Conservation (phyloP, 2,329 filamentous ascomycete genomes). For the Colletotrichum melonis region DNA sequence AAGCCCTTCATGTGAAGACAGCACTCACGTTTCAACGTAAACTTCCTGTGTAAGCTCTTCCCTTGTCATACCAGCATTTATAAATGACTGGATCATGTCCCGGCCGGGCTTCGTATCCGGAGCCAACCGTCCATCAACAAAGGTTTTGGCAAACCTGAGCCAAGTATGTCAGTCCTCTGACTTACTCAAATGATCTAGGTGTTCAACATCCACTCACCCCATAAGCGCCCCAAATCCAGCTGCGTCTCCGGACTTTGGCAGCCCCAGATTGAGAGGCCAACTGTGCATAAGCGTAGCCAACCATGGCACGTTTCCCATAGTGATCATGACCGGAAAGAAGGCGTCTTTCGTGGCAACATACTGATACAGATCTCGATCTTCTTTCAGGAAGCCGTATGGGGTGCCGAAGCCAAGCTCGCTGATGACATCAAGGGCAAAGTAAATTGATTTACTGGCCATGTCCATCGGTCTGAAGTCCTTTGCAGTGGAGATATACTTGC, state of each 20-base stretch:
- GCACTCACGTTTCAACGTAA: conserved; percentile 34
- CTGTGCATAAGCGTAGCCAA: conserved; percentile 40
- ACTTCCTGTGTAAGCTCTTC: conserved; percentile 44
- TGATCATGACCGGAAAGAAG: conserved; percentile 34
- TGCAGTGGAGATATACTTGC: conserved; percentile 32
- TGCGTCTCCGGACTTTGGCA: conserved; percentile 42
- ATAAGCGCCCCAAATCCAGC: conserved; percentile 48
- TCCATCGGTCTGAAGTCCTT: conserved; percentile 31
- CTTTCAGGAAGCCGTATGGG: conserved; percentile 42
- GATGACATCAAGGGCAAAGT: conserved; percentile 41
- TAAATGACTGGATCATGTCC: conserved; percentile 47
- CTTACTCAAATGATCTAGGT: too few species aligned
- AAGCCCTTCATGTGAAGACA: background rate
- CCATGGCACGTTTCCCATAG: conserved; percentile 40
- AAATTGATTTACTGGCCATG: conserved; percentile 30
- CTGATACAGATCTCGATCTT: conserved; percentile 40
- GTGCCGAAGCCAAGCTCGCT: conserved; percentile 42
- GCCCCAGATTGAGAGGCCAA: conserved; percentile 33
- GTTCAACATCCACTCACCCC: conserved; percentile 33
- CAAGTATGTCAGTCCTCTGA: background rate
- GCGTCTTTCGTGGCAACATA: conserved; percentile 37
- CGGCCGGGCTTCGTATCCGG: conserved; percentile 41
- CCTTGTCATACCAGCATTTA: conserved; percentile 41
- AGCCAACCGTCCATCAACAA: conserved; percentile 42
- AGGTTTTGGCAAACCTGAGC: conserved; percentile 42